Base-by-base conservation (phyloP, 305 asterid genomes). In the Stenogyne calaminthoides region DNA sequence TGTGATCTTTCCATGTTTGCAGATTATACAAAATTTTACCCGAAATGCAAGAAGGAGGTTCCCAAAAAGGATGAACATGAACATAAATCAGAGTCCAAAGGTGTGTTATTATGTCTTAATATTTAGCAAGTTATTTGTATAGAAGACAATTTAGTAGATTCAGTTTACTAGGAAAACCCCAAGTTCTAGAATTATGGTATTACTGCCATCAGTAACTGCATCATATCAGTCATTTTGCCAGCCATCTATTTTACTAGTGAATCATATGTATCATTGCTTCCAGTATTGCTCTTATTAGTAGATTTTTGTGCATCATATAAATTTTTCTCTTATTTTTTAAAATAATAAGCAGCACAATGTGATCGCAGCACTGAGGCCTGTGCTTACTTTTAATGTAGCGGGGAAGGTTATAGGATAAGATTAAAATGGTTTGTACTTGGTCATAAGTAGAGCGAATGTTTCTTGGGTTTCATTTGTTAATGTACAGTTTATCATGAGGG, bases 1-100 rank as follows among this genome's bases (percentile, higher is more conserved):
- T 70, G 39, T 34, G n/a, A 3, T 42, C 12, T 51, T 82, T 54
- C 11, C 49, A 22, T 70, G 64, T 69, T 74, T 68, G 68, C 88
- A 92, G 96, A 88, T 75, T 90, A 84, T 74, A 91, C 85, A 78
- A 91, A 87, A 6, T 91, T 79, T 78, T 82, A 75, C 73, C 97
- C 97, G 0, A 88, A 84, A 79, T 79, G 79, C 7, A 90, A 88
- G 83, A 86, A 88, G 80, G 95, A 82, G 80, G 77, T 71, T 61
- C 89, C 95, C 0, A 87, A 93, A 70, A 80, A 82, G 36, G 78
- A 82, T 22, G 90, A 82, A 71, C 91, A 90, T 27, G 90, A 82
- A 71, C 91, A 90, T 84, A 87, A 91, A 73, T 61, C 95, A 2
- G 92, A 80, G 76, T 82, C 97, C 71, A 87, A 87, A 87, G 90